Evolutionary conservation across 164 flowering plant genomes (phyloP).

Genomic region (Paratinospora sagittata): DNA sequence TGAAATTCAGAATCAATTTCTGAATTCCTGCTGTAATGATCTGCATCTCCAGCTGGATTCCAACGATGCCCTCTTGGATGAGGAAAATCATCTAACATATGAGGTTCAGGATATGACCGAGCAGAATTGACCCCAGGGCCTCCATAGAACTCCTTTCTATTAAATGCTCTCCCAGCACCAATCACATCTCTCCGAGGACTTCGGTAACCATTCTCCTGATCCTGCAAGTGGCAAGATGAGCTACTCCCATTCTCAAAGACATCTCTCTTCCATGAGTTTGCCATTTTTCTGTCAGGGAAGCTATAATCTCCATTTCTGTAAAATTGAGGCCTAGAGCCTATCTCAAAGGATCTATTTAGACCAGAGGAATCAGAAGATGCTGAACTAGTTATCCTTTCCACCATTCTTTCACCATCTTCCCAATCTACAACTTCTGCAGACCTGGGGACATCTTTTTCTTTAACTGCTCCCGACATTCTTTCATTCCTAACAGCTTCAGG

Average conservation of each 20-base stretch:
- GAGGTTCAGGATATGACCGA: conserved; percentile 37
- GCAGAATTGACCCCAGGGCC: conserved; percentile 43
- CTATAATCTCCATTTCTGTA: conserved; percentile 43
- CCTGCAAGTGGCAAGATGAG: conserved; percentile 33
- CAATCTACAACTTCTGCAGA: conserved; percentile 53
- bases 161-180: conserved; percentile 41
- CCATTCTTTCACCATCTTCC: conserved; percentile 94
- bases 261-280: conserved; percentile 70
- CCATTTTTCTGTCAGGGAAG: conserved; percentile 42
- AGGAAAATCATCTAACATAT: conserved; percentile 37
- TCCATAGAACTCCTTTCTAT: conserved; percentile 52
- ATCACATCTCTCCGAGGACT: conserved; percentile 47
- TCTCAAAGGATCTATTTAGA: conserved; percentile 45
- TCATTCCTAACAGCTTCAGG: conserved; percentile 32
- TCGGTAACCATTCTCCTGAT: conserved; percentile 45
- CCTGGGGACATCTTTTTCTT: conserved; percentile 37
- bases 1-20: conserved; percentile 53
- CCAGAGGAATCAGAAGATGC: conserved; percentile 67
- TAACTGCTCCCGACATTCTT: conserved; percentile 20
- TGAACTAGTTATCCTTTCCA: conserved; percentile 69
- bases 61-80: conserved; percentile 54
- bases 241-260: conserved; percentile 47
- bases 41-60: conserved; percentile 51
- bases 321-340: conserved; percentile 38
- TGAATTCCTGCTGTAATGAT: conserved; percentile 35